Percentiles rank a stretch among this genome's conserved stretches.
Conservation (phyloP, 495 filamentous ascomycete genomes). For the Tuber melanosporum region DNA sequence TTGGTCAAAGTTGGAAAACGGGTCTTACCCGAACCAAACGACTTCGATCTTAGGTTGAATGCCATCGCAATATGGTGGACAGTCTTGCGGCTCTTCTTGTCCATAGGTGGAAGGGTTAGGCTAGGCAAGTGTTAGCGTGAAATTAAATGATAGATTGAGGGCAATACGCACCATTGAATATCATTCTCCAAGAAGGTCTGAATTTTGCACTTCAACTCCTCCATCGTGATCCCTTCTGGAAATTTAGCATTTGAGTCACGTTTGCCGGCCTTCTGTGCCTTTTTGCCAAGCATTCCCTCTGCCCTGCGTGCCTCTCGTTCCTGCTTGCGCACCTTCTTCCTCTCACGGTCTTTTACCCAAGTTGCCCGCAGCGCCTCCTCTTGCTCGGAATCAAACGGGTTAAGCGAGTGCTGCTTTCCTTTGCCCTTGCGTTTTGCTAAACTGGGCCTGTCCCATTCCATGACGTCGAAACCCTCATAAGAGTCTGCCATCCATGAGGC, state of each 20-base stretch:
- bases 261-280: slow-evolving; percentile 51
- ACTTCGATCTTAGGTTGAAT: slow-evolving; percentile 75
- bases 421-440: slow-evolving; percentile 45
- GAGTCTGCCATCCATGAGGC: slow-evolving; percentile 62
- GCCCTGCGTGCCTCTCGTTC: slow-evolving; percentile 71
- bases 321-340: slow-evolving; percentile 71
- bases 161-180: slow-evolving; percentile 54
- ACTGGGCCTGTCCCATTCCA: slow-evolving; percentile 68
- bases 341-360: slow-evolving; percentile 72
- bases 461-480: slow-evolving; percentile 73
- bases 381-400: slow-evolving; percentile 69
- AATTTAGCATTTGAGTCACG: slow-evolving; percentile 68
- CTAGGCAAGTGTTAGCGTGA: slow-evolving; percentile 45
- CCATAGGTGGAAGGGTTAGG: slow-evolving; percentile 75
- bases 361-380: slow-evolving; percentile 53
- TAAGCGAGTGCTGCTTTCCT: slow-evolving; percentile 47
- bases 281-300: slow-evolving; percentile 63
- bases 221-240: slow-evolving; percentile 59
- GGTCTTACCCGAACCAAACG: slow-evolving; percentile 62
- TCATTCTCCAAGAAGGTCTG: slow-evolving; percentile 60
- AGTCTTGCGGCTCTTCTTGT: slow-evolving; percentile 63
- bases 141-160: not conserved
- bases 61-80: slow-evolving; percentile 67
- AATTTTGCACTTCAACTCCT: slow-evolving; percentile 67
- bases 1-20: slow-evolving; percentile 74